Base-by-base conservation (phyloP, 306 rosid species). In the Vicia faba region DNA sequence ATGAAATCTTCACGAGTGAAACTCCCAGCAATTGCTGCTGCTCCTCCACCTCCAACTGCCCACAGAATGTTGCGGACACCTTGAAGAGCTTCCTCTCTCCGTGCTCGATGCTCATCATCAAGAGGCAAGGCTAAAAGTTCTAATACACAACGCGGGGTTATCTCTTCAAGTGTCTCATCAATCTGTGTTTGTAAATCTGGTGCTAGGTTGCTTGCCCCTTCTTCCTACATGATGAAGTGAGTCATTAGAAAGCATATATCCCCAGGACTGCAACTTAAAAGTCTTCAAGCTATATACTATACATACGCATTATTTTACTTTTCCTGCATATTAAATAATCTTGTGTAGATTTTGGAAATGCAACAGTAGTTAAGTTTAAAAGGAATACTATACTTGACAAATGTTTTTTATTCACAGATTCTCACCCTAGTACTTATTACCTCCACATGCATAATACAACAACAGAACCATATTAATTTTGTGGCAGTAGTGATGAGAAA, bases 41-140 rank as follows among this genome's bases (percentile, higher is more conserved):
- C 99, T 31, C 99, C 99, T 5, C 99, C 99, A 71, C 97, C 97
- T 66, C 99, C 99, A 76, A 90, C 97, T 12, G 96, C 84, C 97
- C 97, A 93, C 77, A 93, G 66, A 69, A 93, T 88, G 81, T 90
- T 93, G 61, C 95, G 88, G 44, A 90, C 92, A 73, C 97, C 96
- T 49, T 81, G 92, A 45, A 93, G 91, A 69, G 97, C 99, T 82
- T 93, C 97, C 78, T 77, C 90, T 81, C 99, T 85, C 75, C 75
- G 82, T 0, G 71, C 69, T 62, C 58, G 84, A 76, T 76, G 85
- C 66, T 84, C 92, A 31, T 90, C 86, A 49, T 25, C 79, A 26
- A 88, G 81, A 18, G 99, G 90, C 69, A 90, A 84, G 59, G 88
- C 89, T 68, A 93, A 74, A 70, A 93, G 99, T 77, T 93, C 99